These are phyloP conservation scores for Agaricus bisporus DNA, from an alignment of 768 basidiomycete genomes.

Conservation along the genomic window DNA sequence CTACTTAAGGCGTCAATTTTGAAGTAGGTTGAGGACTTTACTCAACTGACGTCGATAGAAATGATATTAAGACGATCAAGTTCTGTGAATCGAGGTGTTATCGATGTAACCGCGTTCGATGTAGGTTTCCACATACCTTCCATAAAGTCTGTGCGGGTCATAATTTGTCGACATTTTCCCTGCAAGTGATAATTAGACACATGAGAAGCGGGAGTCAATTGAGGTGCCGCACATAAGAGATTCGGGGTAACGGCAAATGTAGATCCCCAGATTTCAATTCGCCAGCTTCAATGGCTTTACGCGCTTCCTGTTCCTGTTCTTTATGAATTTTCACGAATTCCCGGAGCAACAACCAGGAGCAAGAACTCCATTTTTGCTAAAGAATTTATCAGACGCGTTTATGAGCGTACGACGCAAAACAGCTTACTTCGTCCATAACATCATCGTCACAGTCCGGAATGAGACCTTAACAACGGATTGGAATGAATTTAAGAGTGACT, in stretches of 20 bases:
- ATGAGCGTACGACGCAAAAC: constrained; percentile 2
- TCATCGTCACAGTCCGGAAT: constrained; percentile 83
- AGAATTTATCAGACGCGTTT: background rate
- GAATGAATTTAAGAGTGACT: background rate
- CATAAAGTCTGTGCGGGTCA: constrained; percentile 81
- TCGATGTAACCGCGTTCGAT: background rate
- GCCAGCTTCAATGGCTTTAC: constrained; percentile 31
- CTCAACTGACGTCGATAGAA: constrained; percentile 63
- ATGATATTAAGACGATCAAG: constrained; percentile 70
- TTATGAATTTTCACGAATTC: constrained; percentile 63
- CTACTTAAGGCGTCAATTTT: constrained; percentile 22
- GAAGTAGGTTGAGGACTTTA: background rate
- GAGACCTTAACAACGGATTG: constrained; percentile 30
- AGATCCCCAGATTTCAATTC: constrained; percentile 25
- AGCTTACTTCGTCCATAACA: constrained; percentile 78
- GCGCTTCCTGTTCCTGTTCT: constrained; percentile 39
- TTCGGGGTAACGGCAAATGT: constrained; percentile 51
- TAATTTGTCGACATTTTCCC: constrained; percentile 73
- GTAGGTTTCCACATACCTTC: constrained; percentile 41
- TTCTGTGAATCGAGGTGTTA: constrained; percentile 25
- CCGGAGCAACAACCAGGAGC: constrained; percentile 72
- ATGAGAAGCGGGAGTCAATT: background rate
- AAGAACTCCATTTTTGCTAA: constrained; percentile 77
- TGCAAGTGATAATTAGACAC: constrained; percentile 14
- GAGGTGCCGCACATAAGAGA: constrained; percentile 47